Base-by-base conservation (phyloP, 129 eudicot genomes). In the Tanacetum coccineum region DNA sequence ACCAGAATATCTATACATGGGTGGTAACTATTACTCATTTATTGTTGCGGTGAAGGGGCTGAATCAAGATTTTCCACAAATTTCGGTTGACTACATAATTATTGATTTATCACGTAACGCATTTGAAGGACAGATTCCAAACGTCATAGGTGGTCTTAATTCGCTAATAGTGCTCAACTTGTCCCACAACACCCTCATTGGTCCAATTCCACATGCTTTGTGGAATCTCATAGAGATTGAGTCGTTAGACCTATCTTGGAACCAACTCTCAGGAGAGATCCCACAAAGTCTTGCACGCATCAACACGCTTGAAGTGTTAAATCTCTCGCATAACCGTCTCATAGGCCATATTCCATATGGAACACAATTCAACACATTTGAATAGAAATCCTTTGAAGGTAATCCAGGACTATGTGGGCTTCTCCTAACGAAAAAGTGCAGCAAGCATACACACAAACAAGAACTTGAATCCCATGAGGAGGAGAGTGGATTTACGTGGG, bases 401-500 rank as follows among this genome's bases (percentile, higher is more conserved):
- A 73, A 73, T 17, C 8, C 49, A 0, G 14, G 50, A 53, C 71
- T 73, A 0, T 73, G 71, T 53, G 78, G 78, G 13, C 1, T 44
- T 45, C 78, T 65, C 0, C 8, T 73, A 20, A 3, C 66, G 10
- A 73, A 6, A 7, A 45, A 15, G 6, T 73, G 78, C 21, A 30
- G 36, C 6, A 5, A 30, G 36, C 6, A 30, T 30, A 52, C 19
- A 22, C 62, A 0, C 19, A 21, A 9, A 1, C 28, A 7, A 1
- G 1, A 19, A 1, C 39, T 30, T 28, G 44, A 51, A 26, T 20
- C 0, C 21, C 36, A 64, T 9, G 50, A 30, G 0, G 39, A 6
- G 13, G 54, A 12, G 15, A 51, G 44, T 62, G 86, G 79, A 0
- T 14, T 78, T 42, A 39, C 57, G 3, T 78, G 83, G 75, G 48